Evolutionary conservation across 768 basidiomycete genomes (phyloP), one percentile per base, ranked within the genome.

Genomic region (Phanerodontia chrysosporium): DNA sequence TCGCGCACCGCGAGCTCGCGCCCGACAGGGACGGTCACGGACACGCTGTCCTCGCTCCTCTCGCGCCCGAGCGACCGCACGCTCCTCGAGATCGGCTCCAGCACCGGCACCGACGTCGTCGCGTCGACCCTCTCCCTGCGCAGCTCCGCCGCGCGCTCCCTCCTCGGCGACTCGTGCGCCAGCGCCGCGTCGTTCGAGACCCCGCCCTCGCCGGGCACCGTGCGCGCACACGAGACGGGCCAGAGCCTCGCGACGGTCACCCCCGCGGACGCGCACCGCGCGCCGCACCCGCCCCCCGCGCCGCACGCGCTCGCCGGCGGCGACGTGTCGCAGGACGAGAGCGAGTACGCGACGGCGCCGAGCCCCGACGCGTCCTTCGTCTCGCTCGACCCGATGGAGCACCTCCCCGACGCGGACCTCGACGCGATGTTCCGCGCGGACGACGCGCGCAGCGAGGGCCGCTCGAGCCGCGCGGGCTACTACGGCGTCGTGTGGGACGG

Each of bases 111-210:
- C 9, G 53, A 60, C 46, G 32, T 60, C 44, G 59, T 60, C 36
- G 48, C 54, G 24, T 55, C 54, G 4, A 56, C 53, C 22, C 42
- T 60, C 16, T 60, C 53, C 8, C 49, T 45, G 35, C 44, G 52
- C 29, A 29, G 27, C 14, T 32, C 53, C 22, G 51, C 45, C n/a
- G 30, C 39, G 9, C 27, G 21, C 14, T 45, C 42, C n/a, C 48
- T 60, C 9, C 54, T 60, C 32, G 59, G 59, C 25, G 59, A 60
- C 54, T 59, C 58, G 44, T 39, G 49, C 55, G n/a, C n/a, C n/a
- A n/a, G n/a, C n/a, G n/a, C n/a, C n/a, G n/a, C 22, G 44, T 45
- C 44, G 44, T 45, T 24, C 44, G 16, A 18, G 32, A 35, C 48
- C 27, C 24, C 25, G 25, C 9, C 48, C 22, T 22, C 25, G 22